A percentile compares a stretch with the other conserved stretches of the same genome.
phyloP scores from a whole-genome alignment of 108 stramenopile genomes.

The Skeletonema potamos region DNA sequence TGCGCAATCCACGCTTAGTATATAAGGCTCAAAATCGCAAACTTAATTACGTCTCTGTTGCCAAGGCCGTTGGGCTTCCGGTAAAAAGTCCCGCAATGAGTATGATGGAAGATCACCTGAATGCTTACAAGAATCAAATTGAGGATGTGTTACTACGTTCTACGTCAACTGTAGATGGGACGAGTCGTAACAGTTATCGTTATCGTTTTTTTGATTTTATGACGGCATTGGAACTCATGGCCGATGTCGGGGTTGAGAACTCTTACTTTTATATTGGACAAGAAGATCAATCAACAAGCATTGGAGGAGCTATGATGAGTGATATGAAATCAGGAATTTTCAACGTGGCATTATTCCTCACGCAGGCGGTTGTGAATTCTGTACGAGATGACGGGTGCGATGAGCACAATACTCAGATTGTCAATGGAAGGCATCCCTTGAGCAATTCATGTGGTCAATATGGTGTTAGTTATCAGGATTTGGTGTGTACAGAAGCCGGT shows the following conservation, averaged over 20 bases:
- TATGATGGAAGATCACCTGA: background rate
- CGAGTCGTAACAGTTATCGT: slow-evolving; percentile 6
- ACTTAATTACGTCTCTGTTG: background rate
- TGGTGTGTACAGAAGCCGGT: background rate
- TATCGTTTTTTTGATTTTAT: slow-evolving; percentile 36
- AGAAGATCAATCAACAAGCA: background rate
- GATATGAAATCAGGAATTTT: slow-evolving; percentile 38
- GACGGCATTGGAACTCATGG: slow-evolving; percentile 23
- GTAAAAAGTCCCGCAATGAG: background rate
- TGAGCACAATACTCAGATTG: slow-evolving; percentile 34
- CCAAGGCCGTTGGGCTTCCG: background rate
- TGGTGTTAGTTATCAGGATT: slow-evolving; percentile 18
- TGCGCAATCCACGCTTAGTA: background rate
- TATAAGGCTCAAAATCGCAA: background rate
- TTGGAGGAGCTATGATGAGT: background rate
- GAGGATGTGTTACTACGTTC: background rate
- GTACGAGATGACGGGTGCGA: slow-evolving; percentile 51
- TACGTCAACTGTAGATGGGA: background rate
- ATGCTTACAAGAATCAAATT: background rate
- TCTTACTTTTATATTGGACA: slow-evolving; percentile 31
- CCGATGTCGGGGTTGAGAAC: slow-evolving; percentile 24
- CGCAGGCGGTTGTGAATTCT: slow-evolving; percentile 54
- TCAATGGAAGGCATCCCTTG: slow-evolving; percentile 27
- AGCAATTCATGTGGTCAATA: slow-evolving; percentile 47
- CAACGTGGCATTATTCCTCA: slow-evolving; percentile 43